phyloP scores from a whole-genome alignment of 352 stramenopile species.

The Globisporangium middletonii region DNA sequence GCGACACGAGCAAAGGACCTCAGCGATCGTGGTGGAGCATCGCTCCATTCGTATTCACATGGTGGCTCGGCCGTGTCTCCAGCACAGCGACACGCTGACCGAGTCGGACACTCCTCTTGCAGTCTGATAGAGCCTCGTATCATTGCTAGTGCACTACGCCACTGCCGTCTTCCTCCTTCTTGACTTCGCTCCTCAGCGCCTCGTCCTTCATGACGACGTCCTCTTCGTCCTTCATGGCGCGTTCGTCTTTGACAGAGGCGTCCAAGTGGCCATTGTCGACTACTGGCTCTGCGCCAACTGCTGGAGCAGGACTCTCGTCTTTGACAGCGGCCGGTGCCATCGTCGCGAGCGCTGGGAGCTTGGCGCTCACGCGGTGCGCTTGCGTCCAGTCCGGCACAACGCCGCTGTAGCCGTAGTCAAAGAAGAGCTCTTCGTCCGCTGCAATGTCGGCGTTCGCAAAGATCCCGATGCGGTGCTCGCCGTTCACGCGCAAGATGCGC shows the following conservation, averaged over 20 bases:
- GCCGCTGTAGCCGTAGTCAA: slow-evolving; percentile 78
- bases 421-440: slow-evolving; percentile 81
- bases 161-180: not conserved
- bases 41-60: not conserved
- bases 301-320: not conserved
- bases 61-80: too few species aligned
- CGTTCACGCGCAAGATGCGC: slow-evolving; percentile 88
- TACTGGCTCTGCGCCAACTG: too few species aligned
- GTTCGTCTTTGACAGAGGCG: not conserved
- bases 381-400: slow-evolving; percentile 82
- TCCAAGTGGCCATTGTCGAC: not conserved
- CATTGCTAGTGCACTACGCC: not conserved
- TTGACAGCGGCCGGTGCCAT: not conserved
- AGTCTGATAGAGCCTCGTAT: too few species aligned
- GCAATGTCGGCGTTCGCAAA: slow-evolving; percentile 89
- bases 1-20: too few species aligned
- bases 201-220: not conserved
- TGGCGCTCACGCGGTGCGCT: slow-evolving; percentile 32
- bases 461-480: slow-evolving; percentile 91
- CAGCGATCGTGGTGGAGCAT: too few species aligned
- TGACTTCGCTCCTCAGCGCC: too few species aligned
- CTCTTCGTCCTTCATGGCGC: not conserved
- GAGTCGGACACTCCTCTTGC: too few species aligned
- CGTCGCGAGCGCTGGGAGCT: not conserved
- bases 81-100: too few species aligned